Percentiles rank a stretch among this genome's conserved stretches.
Conservation (phyloP, 2,329 filamentous ascomycete species). For the Cytospora schulzeri region DNA sequence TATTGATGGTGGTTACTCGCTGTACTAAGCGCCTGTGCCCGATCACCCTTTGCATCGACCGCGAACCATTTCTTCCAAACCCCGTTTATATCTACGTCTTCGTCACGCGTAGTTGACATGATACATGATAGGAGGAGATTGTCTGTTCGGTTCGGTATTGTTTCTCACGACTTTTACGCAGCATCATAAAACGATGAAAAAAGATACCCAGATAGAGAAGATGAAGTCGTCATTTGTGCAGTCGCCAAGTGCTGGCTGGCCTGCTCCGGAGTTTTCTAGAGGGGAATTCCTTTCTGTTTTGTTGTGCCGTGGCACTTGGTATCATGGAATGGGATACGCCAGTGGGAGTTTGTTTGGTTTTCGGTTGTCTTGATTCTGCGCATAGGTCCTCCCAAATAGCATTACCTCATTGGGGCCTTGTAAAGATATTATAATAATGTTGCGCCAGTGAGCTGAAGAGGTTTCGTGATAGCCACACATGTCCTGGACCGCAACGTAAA, state of each 20-base stretch:
- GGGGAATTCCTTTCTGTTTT: too few relatives aligned
- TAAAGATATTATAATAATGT: too few relatives aligned
- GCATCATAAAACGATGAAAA: not conserved
- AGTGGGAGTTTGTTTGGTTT: not conserved
- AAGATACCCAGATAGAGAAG: not conserved
- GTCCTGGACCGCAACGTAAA: too few relatives aligned
- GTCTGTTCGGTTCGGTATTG: not conserved
- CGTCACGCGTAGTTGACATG: not conserved
- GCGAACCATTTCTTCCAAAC: too few relatives aligned
- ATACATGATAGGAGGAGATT: not conserved
- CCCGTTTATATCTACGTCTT: not conserved
- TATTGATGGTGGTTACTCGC: constrained; percentile 71
- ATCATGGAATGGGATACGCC: not conserved
- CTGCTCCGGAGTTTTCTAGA: not conserved
- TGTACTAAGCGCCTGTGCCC: constrained; percentile 48
- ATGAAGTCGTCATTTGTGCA: not conserved
- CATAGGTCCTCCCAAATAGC: too few relatives aligned
- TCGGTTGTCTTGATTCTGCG: not conserved
- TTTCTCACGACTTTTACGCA: not conserved
- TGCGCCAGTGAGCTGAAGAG: too few relatives aligned
- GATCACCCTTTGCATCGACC: not conserved
- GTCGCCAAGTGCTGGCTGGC: constrained; percentile 1
- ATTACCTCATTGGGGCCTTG: too few relatives aligned
- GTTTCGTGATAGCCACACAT: too few relatives aligned
- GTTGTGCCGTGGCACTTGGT: not conserved